These are phyloP conservation scores for Tricholoma saponaceum DNA, from an alignment of 768 basidiomycete genomes.

Conservation along the genomic window DNA sequence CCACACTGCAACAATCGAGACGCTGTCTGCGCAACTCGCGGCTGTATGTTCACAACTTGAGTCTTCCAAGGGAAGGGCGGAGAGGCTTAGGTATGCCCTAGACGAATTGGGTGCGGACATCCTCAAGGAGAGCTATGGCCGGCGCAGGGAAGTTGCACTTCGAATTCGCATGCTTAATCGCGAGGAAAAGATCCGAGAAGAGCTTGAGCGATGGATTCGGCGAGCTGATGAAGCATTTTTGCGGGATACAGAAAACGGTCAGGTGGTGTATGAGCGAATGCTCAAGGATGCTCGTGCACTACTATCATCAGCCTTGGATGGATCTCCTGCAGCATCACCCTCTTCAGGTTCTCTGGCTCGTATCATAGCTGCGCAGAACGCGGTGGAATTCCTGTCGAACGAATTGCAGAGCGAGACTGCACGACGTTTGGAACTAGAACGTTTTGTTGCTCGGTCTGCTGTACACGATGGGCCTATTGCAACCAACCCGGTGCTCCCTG, in stretches of 20 bases:
- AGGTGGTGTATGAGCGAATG: conserved; percentile 11
- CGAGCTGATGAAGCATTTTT: conserved; percentile 40
- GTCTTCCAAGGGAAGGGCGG: conserved; percentile 37
- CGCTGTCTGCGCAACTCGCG: conserved; percentile 48
- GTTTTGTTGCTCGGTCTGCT: conserved; percentile 16
- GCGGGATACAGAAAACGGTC: conserved; percentile 18
- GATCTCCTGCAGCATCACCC: conserved; percentile 10
- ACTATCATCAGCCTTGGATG: conserved; percentile 20
- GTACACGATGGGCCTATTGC: not conserved
- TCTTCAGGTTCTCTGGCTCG: conserved; percentile 50
- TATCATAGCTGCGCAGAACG: conserved; percentile 42
- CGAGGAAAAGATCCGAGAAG: conserved; percentile 59
- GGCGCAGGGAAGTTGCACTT: conserved; percentile 65
- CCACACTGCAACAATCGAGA: conserved; percentile 56
- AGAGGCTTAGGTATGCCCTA: conserved; percentile 53
- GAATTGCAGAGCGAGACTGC: conserved; percentile 58
- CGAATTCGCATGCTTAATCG: conserved; percentile 57
- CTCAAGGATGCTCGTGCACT: conserved; percentile 19
- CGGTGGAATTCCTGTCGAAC: conserved; percentile 46
- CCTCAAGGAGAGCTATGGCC: conserved; percentile 66
- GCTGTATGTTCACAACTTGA: conserved; percentile 39
- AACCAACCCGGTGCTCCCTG: not conserved
- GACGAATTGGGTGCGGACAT: conserved; percentile 72
- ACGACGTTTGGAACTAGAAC: conserved; percentile 43
- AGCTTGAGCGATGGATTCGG: conserved; percentile 52